These are phyloP conservation scores for Candida orba DNA, from an alignment of 805 yeast species.

Conservation along the genomic window DNA sequence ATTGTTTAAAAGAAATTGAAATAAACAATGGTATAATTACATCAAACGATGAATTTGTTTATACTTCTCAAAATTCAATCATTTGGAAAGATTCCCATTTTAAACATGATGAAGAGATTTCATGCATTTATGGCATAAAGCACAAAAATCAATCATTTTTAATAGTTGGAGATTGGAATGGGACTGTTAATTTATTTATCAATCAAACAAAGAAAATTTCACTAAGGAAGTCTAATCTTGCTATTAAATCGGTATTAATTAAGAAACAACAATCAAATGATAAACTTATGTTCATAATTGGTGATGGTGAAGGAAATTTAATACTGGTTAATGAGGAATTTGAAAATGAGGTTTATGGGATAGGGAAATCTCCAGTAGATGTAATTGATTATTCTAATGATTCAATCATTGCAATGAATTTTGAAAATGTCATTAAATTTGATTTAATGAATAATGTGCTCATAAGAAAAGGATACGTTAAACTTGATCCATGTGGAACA, in stretches of 20 bases:
- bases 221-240: constrained; percentile 5
- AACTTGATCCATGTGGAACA: constrained; percentile 3
- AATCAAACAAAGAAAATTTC: constrained; percentile 4
- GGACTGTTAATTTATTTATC: constrained; percentile 7
- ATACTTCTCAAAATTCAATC: background rate
- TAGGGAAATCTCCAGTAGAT: constrained; percentile 21
- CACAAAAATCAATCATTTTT: constrained; percentile 1
- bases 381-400: constrained; percentile 7
- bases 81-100: background rate
- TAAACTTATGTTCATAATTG: constrained; percentile 8
- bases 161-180: constrained; percentile 21
- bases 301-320: constrained; percentile 22
- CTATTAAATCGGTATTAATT: constrained; percentile 15
- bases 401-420: constrained; percentile 12
- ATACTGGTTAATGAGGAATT: background rate
- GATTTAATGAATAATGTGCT: constrained; percentile 3
- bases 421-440: constrained; percentile 13
- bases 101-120: constrained; percentile 11
- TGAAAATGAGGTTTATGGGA: constrained; percentile 1
- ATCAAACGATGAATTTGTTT: background rate
- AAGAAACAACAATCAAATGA: constrained; percentile 4
- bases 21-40: constrained; percentile 1
- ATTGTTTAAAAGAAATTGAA: background rate
- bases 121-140: constrained; percentile 8
- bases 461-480: constrained; percentile 15